These are phyloP conservation scores for Mycena indigotica DNA, from an alignment of 768 basidiomycete species.

Conservation along the genomic window DNA sequence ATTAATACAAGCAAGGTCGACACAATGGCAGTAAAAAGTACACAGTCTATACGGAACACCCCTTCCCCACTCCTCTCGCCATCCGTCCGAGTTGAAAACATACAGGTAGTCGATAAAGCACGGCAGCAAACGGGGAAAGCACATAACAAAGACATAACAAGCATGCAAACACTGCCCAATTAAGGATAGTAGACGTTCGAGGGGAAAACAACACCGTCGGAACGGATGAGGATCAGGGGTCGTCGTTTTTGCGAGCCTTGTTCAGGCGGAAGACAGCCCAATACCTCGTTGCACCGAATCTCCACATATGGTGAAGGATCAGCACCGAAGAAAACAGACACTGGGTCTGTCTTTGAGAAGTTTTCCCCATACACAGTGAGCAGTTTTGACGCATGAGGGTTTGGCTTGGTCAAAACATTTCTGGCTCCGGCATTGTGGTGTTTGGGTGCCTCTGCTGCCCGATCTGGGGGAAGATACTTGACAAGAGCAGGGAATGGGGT, in stretches of 20 bases:
- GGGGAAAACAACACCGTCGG: slow-evolving; percentile 87
- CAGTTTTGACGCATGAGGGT: slow-evolving; percentile 77
- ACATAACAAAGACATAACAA: background rate
- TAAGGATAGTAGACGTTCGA: slow-evolving; percentile 81
- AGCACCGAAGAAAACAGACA: slow-evolving; percentile 83
- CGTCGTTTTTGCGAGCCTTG: slow-evolving; percentile 65
- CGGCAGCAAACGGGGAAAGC: background rate
- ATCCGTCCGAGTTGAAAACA: background rate
- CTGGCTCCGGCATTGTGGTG: slow-evolving; percentile 66
- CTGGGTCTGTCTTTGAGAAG: slow-evolving; percentile 80
- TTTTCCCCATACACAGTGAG: slow-evolving; percentile 88
- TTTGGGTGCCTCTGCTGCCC: slow-evolving; percentile 82
- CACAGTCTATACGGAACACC: too few species aligned
- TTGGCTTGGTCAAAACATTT: slow-evolving; percentile 73
- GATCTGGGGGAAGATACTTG: slow-evolving; percentile 89
- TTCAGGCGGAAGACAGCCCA: slow-evolving; percentile 81
- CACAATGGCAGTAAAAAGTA: too few species aligned
- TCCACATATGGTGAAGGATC: slow-evolving; percentile 87
- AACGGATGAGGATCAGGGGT: slow-evolving; percentile 79
- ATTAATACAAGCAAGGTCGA: too few species aligned
- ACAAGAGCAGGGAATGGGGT: slow-evolving; percentile 87
- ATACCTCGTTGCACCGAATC: slow-evolving; percentile 83
- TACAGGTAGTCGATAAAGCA: background rate
- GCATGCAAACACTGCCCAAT: slow-evolving; percentile 22
- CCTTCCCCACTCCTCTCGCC: too few species aligned